Evolutionary conservation across 1,284 basidiomycete genomes (phyloP).

Genomic region (Rhodotorula sp.): DNA sequence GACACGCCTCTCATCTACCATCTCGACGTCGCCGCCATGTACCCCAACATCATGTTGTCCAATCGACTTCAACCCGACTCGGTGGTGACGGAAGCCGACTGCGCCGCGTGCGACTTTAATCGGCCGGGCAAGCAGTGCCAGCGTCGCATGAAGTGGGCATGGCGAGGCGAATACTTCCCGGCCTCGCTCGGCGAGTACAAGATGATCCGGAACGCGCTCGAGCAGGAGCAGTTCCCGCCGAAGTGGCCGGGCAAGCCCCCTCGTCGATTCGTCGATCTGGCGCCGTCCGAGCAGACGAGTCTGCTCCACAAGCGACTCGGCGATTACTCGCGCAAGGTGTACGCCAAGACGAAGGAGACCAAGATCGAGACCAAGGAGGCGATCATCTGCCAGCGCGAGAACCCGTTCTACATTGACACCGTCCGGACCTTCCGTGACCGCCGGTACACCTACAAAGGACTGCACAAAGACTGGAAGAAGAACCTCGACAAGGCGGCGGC

Average conservation of each 20-base stretch:
- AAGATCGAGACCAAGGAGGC: conserved; percentile 90
- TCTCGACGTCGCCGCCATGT: conserved; percentile 99
- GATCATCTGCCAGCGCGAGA: conserved; percentile 97
- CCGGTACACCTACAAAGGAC: conserved; percentile 97
- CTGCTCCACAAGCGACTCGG: conserved; percentile 94
- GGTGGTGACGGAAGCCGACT: conserved; percentile 92
- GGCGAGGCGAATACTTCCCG: conserved; percentile 98
- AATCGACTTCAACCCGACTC: conserved; percentile 98
- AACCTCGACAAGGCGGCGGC: conserved; percentile 78
- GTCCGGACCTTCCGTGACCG: conserved; percentile 96
- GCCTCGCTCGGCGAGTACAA: conserved; percentile 97
- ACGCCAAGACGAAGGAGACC: conserved; percentile 99
- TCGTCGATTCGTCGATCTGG: conserved; percentile 80
- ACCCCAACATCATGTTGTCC: conserved; percentile 99
- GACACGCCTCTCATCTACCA: conserved; percentile 98
- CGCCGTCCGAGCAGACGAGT: conserved; percentile 82
- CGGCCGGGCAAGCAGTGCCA: conserved; percentile 94
- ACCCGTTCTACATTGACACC: conserved; percentile 99
- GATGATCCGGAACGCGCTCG: conserved; percentile 97
- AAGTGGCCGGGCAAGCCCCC: conserved; percentile 69
- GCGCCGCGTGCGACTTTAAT: conserved; percentile 98
- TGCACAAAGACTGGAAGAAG: conserved; percentile 99
- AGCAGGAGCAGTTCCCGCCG: conserved; percentile 89
- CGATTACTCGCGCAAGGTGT: conserved; percentile 97
- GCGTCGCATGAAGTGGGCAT: conserved; percentile 93